Percentiles rank a stretch among this genome's conserved stretches.
These are phyloP conservation scores for Dictyostelium intermedium DNA, from an alignment of 78 protist species.

Conservation along the genomic window DNA sequence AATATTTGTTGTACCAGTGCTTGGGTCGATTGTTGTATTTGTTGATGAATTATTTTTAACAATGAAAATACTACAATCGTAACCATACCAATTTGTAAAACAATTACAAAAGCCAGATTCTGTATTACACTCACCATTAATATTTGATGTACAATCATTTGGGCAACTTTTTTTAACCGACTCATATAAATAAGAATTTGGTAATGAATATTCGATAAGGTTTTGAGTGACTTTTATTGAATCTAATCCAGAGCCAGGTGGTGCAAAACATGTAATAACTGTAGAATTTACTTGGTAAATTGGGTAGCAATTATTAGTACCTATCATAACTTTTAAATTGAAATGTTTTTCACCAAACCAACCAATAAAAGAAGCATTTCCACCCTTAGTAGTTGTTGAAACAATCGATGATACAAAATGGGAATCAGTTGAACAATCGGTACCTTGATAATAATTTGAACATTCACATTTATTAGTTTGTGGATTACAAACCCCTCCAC, in stretches of 20 bases:
- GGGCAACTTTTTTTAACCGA: neutral
- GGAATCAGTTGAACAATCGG: neutral
- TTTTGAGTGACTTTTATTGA: neutral
- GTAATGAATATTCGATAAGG: neutral
- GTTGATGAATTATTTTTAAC: neutral
- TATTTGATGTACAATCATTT: neutral
- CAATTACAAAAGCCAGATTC: neutral
- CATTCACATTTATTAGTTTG: neutral
- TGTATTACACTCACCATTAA: neutral
- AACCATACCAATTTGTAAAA: neutral
- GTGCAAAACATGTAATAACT: neutral
- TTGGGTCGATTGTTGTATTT: neutral
- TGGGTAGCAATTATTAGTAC: neutral
- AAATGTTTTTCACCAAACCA: neutral
- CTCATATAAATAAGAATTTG: neutral
- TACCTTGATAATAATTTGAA: neutral
- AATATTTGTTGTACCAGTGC: neutral
- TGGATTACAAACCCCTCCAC: neutral
- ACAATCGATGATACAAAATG: neutral
- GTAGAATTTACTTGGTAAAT: neutral
- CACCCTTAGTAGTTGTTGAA: neutral
- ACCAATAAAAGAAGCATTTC: neutral
- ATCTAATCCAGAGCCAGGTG: neutral
- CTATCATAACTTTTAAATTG: neutral
- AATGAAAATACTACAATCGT: neutral